Percentiles rank a stretch among this genome's conserved stretches.
phyloP scores from a whole-genome alignment of 495 filamentous ascomycete genomes.

The Tuber borchii region DNA sequence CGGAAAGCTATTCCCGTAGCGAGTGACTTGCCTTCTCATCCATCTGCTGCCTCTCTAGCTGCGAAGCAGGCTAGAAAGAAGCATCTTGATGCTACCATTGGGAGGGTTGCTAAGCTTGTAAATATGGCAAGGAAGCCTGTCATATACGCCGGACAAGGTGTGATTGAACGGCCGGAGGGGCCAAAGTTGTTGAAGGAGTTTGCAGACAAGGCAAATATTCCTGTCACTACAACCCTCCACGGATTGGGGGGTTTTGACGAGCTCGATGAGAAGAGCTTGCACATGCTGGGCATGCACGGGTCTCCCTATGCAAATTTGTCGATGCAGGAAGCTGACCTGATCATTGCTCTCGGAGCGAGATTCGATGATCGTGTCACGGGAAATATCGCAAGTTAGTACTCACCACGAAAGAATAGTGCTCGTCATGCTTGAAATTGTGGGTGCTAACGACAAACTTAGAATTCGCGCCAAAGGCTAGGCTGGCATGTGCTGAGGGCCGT shows the following conservation, averaged over 20 bases:
- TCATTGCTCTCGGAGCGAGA: constrained; percentile 67
- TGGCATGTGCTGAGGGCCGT: constrained; percentile 61
- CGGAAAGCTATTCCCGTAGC: constrained; percentile 62
- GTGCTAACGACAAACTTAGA: constrained; percentile 34
- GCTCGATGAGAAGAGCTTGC: constrained; percentile 65
- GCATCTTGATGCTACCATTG: constrained; percentile 57
- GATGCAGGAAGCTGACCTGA: constrained; percentile 71
- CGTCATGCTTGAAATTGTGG: not conserved
- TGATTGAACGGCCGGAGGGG: constrained; percentile 60
- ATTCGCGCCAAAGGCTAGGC: constrained; percentile 63
- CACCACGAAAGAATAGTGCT: not conserved
- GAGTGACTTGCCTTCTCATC: constrained; percentile 57
- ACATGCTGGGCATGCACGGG: constrained; percentile 82
- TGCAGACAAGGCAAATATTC: constrained; percentile 65
- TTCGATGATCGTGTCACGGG: constrained; percentile 74
- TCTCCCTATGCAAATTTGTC: constrained; percentile 72
- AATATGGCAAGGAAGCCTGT: constrained; percentile 70
- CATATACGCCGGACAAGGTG: constrained; percentile 68
- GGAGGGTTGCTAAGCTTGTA: constrained; percentile 59
- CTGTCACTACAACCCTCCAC: constrained; percentile 72
- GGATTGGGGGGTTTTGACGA: constrained; percentile 73
- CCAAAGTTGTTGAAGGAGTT: constrained; percentile 60
- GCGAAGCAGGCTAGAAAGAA: constrained; percentile 54
- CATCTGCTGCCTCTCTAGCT: constrained; percentile 62
- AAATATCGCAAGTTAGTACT: constrained; percentile 47